Evolutionary conservation across 2,329 filamentous ascomycete species (phyloP).

Genomic region (Ambrosiella xylebori): DNA sequence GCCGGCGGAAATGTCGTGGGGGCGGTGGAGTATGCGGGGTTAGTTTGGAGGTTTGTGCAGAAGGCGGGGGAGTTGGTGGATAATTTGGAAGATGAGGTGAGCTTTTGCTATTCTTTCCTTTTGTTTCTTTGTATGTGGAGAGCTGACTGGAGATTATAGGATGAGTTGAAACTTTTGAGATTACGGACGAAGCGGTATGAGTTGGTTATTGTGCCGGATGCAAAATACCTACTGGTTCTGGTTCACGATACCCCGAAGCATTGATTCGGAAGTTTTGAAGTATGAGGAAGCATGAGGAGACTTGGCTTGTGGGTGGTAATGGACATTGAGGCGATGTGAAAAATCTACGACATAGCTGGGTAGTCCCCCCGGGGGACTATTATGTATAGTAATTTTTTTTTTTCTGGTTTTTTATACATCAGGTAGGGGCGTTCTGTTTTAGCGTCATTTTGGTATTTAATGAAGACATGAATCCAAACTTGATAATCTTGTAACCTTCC

Average conservation of each 20-base stretch:
- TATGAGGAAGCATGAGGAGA: background rate
- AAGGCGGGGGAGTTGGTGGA: conserved; percentile 52
- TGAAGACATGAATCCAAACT: no score
- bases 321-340: background rate
- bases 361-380: no score
- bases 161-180: conserved; percentile 59
- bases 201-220: conserved; percentile 65
- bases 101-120: background rate
- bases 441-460: no score
- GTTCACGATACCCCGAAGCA: conserved; percentile 66
- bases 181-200: conserved; percentile 74
- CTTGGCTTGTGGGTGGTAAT: background rate
- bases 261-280: conserved; percentile 19
- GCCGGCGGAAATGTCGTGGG: conserved; percentile 34
- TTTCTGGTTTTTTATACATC: no score
- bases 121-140: background rate
- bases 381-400: no score
- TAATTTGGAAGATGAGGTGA: conserved; percentile 53
- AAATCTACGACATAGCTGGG: no score
- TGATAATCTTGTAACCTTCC: no score
- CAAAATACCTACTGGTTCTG: conserved; percentile 62
- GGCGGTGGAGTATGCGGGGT: conserved; percentile 54
- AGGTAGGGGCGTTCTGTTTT: no score
- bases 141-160: conserved; percentile 25
- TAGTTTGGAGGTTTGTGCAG: conserved; percentile 62